These are phyloP conservation scores for Rauvolfia tetraphylla DNA, from an alignment of 257 asterid species.

Conservation along the genomic window DNA sequence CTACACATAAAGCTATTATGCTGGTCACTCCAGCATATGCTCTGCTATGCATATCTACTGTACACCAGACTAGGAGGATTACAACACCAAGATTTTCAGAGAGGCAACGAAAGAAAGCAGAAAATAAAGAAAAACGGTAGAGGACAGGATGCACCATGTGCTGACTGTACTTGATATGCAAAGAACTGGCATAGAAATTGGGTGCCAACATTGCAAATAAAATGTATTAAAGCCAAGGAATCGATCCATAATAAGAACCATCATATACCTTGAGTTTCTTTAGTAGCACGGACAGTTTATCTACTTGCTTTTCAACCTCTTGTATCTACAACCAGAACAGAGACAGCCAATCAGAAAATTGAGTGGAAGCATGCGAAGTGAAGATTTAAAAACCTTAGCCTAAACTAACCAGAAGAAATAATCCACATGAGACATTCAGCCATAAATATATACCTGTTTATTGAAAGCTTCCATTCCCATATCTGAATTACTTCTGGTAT, in stretches of 20 bases:
- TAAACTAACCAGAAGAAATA: background rate
- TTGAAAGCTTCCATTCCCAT: conserved; percentile 66
- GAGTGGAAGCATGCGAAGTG: background rate
- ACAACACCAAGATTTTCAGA: background rate
- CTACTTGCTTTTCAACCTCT: conserved; percentile 73
- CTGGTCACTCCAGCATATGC: background rate
- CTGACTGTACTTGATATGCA: background rate
- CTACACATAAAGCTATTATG: background rate
- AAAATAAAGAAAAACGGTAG: background rate
- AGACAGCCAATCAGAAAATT: background rate
- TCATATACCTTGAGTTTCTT: conserved; percentile 62
- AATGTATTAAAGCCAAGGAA: background rate
- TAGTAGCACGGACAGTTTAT: conserved; percentile 50
- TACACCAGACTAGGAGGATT: background rate
- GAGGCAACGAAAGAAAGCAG: background rate
- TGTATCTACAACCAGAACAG: conserved; percentile 43
- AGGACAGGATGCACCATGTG: background rate
- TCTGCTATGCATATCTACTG: background rate
- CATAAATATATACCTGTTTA: conserved; percentile 48
- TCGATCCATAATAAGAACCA: background rate
- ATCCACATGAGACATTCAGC: background rate
- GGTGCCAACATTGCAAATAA: too few relatives aligned
- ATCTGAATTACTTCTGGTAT: conserved; percentile 61
- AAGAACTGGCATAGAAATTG: background rate
- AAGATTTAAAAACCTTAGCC: background rate